These are phyloP conservation scores for Zhuliangozyma blackwelliae DNA, from an alignment of 1,139 yeast genomes.

Conservation along the genomic window DNA sequence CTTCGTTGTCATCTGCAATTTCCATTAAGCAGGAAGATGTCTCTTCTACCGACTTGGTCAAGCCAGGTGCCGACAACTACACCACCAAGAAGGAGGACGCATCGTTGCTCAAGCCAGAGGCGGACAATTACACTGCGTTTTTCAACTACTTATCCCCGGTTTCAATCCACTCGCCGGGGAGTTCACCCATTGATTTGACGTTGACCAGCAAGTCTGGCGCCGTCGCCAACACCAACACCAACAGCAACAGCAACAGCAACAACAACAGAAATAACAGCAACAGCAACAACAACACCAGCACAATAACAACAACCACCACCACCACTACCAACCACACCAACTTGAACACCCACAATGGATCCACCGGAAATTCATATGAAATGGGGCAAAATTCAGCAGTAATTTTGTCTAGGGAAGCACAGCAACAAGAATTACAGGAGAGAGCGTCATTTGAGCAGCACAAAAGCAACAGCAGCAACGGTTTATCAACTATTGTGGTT, in stretches of 20 bases:
- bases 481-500: no score
- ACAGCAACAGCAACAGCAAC: conserved; percentile 30
- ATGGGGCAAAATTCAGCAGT: conserved; percentile 53
- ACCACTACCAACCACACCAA: no score
- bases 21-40: neutral
- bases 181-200: conserved; percentile 39
- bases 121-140: conserved; percentile 14
- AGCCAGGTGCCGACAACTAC: neutral
- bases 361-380: conserved; percentile 21
- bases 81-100: neutral
- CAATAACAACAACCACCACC: conserved; percentile 1
- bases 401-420: conserved; percentile 29
- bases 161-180: conserved; percentile 38
- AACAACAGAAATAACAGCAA: conserved; percentile 35
- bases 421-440: conserved; percentile 1
- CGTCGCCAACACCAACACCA: neutral
- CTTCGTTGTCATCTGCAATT: no score
- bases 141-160: conserved; percentile 43
- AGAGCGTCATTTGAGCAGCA: neutral
- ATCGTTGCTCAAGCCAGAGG: conserved; percentile 4
- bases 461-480: neutral
- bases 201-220: conserved; percentile 15
- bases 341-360: no score
- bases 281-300: conserved; percentile 24
- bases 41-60: neutral